phyloP scores from a whole-genome alignment of 1,284 basidiomycete genomes.

The Ustilago lituana region DNA sequence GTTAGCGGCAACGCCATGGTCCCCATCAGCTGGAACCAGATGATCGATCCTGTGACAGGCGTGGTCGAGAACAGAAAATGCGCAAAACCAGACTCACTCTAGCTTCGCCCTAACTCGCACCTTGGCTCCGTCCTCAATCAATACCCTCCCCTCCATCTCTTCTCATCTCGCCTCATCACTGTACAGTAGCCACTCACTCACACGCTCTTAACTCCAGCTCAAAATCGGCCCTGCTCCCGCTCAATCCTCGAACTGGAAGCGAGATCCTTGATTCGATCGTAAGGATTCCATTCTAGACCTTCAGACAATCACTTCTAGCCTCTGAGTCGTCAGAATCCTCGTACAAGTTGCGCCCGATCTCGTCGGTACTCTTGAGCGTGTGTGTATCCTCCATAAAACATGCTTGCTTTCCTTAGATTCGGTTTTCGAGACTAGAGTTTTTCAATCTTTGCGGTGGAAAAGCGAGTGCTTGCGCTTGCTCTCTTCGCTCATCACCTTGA shows the following conservation, averaged over 20 bases:
- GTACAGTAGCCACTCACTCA: slow-evolving; percentile 1
- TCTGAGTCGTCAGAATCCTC: neutral
- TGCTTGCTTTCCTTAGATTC: too few relatives aligned
- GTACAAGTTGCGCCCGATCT: too few relatives aligned
- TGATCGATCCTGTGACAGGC: slow-evolving; percentile 86
- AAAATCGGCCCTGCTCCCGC: too few relatives aligned
- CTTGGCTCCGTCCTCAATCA: too few relatives aligned
- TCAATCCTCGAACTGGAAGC: too few relatives aligned
- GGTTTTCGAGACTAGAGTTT: too few relatives aligned
- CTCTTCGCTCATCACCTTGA: slow-evolving; percentile 57
- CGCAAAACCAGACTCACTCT: slow-evolving; percentile 75
- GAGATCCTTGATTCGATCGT: too few relatives aligned
- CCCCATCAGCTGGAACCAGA: slow-evolving; percentile 83
- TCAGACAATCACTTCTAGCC: neutral
- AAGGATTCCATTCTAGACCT: slow-evolving; percentile 15
- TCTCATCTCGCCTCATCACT: neutral
- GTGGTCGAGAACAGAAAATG: slow-evolving; percentile 85
- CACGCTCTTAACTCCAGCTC: neutral
- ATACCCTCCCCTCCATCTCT: neutral
- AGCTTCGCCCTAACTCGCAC: too few relatives aligned
- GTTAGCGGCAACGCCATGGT: slow-evolving; percentile 41
- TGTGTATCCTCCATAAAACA: slow-evolving; percentile 10
- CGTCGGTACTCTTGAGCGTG: too few relatives aligned
- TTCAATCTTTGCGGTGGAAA: slow-evolving; percentile 58
- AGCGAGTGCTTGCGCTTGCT: slow-evolving; percentile 57